These are phyloP conservation scores for Cercospora sp. DNA, from an alignment of 2,329 filamentous ascomycete species.

Conservation along the genomic window DNA sequence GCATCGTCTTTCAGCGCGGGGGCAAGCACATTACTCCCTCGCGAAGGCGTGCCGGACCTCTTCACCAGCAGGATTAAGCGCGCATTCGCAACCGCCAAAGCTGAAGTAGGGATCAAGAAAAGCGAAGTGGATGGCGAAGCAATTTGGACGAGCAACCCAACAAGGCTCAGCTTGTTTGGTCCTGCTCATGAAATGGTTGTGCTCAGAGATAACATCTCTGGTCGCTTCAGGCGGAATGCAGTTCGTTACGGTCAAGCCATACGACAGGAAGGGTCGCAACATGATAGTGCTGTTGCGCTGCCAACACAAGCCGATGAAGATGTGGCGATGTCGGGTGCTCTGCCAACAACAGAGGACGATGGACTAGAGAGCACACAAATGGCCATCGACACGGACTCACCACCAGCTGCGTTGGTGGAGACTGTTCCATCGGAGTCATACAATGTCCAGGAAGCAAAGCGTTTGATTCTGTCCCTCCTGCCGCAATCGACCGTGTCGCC, in stretches of 20 bases:
- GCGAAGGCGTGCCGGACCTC: conserved; percentile 74
- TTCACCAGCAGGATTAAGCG: conserved; percentile 86
- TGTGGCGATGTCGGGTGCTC: conserved; percentile 34
- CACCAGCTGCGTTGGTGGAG: conserved; percentile 10
- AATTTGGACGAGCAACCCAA: conserved; percentile 86
- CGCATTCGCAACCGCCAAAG: conserved; percentile 75
- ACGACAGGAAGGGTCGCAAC: conserved; percentile 30
- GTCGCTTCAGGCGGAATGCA: conserved; percentile 72
- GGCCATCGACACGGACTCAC: conserved; percentile 20
- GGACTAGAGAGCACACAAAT: conserved; percentile 21
- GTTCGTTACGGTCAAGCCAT: conserved; percentile 64
- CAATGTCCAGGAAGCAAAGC: conserved; percentile 34
- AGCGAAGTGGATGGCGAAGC: conserved; percentile 65
- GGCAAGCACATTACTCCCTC: conserved; percentile 67
- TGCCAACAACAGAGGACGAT: conserved; percentile 29
- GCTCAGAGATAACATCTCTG: conserved; percentile 82
- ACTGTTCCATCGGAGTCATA: conserved; percentile 24
- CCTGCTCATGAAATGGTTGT: conserved; percentile 83
- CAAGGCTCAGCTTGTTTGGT: conserved; percentile 79
- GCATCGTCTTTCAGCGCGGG: conserved; percentile 79
- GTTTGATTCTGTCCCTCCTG: conserved; percentile 81
- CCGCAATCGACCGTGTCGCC: conserved; percentile 88
- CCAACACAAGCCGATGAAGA: conserved; percentile 27
- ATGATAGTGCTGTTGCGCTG: conserved; percentile 8
- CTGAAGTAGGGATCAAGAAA: conserved; percentile 56